Base-by-base conservation (phyloP, 139 green algal species). In the Chlamydomonas sp. region DNA sequence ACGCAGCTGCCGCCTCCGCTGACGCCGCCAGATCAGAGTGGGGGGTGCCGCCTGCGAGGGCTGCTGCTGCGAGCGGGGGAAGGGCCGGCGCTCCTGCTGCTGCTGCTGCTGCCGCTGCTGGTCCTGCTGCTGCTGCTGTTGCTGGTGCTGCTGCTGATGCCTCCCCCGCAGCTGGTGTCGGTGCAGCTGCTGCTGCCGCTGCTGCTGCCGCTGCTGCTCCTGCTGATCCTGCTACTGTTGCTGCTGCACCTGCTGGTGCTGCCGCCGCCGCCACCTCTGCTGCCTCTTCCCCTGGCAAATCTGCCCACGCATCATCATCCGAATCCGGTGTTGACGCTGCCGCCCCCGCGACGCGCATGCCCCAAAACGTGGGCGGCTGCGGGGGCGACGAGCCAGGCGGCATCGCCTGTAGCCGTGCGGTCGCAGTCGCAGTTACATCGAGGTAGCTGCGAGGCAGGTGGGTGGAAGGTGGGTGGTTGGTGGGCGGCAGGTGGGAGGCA, bases 371-470 rank as follows among this genome's bases (percentile, higher is more conserved):
- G 3, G 20, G 31, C 22, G 71, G 71, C 2, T 26, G 6, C 1
- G 59, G 60, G 22, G 34, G 60, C 16, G 60, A 16, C 10, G 31
- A 30, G 5, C 10, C 48, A 28, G 31, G 24, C 5, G 68, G 34
- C 28, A 59, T 2, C 4, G 4, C 3, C 4, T 20, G 16, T 26
- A 76, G 61, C 3, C 48, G 28, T 31, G 10, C 5, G 5, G 33
- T 6, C 2, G 71, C 71, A 26, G 64, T 62, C n/a, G 36, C 71
- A n/a, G 71, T 76, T n/a, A 76, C 61, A 58, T 76, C 71, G 28
- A 76, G 20, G 48, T 76, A 76, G n/a, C 58, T 35, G 48, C 50
- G 35, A 54, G 13, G 43, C 16, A 20, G 43, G 20, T 54, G 43
- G 20, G 43, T 13, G 43, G 13, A 20, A 54, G 43, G 43, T 13